Conservation (phyloP, 352 stramenopile genomes). For the Lagenidium giganteum region DNA sequence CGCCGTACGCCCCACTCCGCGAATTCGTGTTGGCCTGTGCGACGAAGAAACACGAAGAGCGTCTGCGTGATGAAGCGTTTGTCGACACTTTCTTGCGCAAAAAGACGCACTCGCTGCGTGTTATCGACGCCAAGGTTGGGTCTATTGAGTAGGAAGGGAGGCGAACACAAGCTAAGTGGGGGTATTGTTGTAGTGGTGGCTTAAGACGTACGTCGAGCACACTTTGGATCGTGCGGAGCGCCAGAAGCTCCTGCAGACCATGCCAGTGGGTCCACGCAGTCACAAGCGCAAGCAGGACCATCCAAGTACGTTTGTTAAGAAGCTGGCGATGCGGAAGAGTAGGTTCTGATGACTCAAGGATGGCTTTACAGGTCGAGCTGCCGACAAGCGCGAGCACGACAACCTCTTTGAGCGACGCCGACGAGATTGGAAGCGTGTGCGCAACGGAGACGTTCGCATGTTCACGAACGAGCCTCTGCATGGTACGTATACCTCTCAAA, state of each 20-base stretch:
- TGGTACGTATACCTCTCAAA: slow-evolving; percentile 21
- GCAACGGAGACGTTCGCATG: slow-evolving; percentile 61
- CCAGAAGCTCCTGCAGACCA: slow-evolving; percentile 37
- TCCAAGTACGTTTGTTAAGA: slow-evolving; percentile 35
- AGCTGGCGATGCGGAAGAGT: too few relatives aligned
- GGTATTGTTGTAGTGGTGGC: slow-evolving; percentile 50
- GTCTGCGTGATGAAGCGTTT: slow-evolving; percentile 57
- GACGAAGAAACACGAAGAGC: slow-evolving; percentile 30
- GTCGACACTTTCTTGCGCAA: slow-evolving; percentile 41
- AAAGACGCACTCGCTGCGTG: slow-evolving; percentile 58
- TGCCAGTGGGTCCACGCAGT: slow-evolving; percentile 5
- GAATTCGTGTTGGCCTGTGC: slow-evolving; percentile 46
- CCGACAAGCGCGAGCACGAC: slow-evolving; percentile 71
- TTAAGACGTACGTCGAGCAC: slow-evolving; percentile 67
- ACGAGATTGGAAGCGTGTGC: slow-evolving; percentile 72
- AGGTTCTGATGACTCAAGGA: too few relatives aligned
- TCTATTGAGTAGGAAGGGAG: neutral
- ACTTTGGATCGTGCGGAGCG: slow-evolving; percentile 56
- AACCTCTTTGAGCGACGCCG: slow-evolving; percentile 68
- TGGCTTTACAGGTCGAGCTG: slow-evolving; percentile 35
- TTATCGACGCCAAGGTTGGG: slow-evolving; percentile 59
- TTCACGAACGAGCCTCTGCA: slow-evolving; percentile 67
- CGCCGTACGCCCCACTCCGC: slow-evolving; percentile 56
- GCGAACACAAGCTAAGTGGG: neutral
- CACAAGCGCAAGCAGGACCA: slow-evolving; percentile 75